Percentiles rank a stretch among this genome's conserved stretches.
Conservation (phyloP, 2,329 filamentous ascomycete species). For the Capronia coronata region DNA sequence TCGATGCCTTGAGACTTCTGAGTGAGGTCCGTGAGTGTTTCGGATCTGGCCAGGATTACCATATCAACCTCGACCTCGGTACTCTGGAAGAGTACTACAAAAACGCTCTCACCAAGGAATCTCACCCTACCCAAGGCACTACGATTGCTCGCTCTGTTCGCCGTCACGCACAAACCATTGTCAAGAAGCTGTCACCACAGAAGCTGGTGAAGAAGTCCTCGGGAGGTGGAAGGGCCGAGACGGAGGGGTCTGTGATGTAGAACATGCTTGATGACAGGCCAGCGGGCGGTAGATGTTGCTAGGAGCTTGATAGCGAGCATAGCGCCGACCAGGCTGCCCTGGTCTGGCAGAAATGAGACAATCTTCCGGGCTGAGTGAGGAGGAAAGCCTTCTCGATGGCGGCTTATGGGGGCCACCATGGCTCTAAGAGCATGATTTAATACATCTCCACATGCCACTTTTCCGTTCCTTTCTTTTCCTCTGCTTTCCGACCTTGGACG, state of each 20-base stretch:
- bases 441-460: not conserved
- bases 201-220: slow-evolving; percentile 4
- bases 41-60: not conserved
- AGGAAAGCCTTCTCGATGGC: slow-evolving; percentile 6
- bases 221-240: not conserved
- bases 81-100: slow-evolving; percentile 10
- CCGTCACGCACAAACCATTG: slow-evolving; percentile 2
- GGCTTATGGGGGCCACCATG: slow-evolving; percentile 17
- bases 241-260: not conserved
- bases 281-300: not conserved
- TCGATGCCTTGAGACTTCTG: slow-evolving; percentile 12
- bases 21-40: not conserved
- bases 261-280: not conserved
- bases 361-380: slow-evolving; percentile 12
- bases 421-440: slow-evolving; percentile 5
- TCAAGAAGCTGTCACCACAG: slow-evolving; percentile 10
- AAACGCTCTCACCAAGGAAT: not conserved
- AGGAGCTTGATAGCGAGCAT: slow-evolving; percentile 7
- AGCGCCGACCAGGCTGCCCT: slow-evolving; percentile 10
- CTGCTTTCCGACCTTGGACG: not conserved
- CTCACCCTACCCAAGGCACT: not conserved
- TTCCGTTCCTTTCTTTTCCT: no score
- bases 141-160: slow-evolving; percentile 1
- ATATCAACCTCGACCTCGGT: slow-evolving; percentile 4
- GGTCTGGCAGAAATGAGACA: slow-evolving; percentile 12